phyloP scores from a whole-genome alignment of 169 alveolate species.

The Eimeria sp. region DNA sequence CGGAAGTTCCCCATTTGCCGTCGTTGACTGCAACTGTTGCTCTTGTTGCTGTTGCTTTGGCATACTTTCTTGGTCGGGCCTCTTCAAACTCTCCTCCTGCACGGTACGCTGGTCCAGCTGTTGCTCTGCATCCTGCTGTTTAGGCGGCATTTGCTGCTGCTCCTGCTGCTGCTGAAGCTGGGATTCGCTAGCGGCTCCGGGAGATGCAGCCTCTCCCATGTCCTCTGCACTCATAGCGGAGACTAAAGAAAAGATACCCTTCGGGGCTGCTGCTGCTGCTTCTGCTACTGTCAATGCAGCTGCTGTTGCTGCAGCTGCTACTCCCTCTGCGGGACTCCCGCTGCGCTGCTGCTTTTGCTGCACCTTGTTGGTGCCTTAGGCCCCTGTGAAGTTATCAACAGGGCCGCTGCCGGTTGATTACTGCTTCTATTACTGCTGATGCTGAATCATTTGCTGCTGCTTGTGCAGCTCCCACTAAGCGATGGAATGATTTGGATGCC shows the following conservation, averaged over 20 bases:
- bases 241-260: neutral
- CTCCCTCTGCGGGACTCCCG: constrained; percentile 81
- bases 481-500: neutral
- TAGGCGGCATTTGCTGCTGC: constrained; percentile 10
- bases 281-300: neutral
- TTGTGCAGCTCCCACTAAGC: constrained; percentile 72
- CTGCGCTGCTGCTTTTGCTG: constrained; percentile 51
- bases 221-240: constrained; percentile 43
- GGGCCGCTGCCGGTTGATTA: neutral
- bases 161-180: constrained; percentile 17
- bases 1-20: neutral
- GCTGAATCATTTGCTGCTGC: constrained; percentile 54
- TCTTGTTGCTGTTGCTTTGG: constrained; percentile 38
- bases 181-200: constrained; percentile 23
- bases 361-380: neutral
- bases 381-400: neutral
- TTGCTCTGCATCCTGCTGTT: constrained; percentile 20
- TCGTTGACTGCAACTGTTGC: neutral
- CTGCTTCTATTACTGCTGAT: constrained; percentile 22
- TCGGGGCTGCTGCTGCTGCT: constrained; percentile 35
- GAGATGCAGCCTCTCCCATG: constrained; percentile 28
- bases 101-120: constrained; percentile 8
- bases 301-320: constrained; percentile 27
- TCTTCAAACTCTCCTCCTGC: neutral
- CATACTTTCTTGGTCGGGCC: neutral